phyloP scores from a whole-genome alignment of 1,284 basidiomycete species.

The Puccinia coronata region DNA sequence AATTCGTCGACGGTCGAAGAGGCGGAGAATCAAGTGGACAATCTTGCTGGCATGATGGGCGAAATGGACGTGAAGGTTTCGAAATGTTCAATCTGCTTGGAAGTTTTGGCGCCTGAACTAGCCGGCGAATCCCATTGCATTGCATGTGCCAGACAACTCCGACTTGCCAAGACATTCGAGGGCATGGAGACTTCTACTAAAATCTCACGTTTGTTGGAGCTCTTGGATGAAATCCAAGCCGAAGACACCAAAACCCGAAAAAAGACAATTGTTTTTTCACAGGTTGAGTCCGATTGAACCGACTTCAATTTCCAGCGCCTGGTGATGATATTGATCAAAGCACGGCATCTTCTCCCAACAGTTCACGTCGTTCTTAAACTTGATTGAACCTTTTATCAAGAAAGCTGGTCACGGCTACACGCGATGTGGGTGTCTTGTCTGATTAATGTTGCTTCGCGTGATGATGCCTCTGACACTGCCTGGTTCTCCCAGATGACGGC shows the following conservation, averaged over 20 bases:
- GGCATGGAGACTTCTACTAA: constrained; percentile 54
- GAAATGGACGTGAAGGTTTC: background rate
- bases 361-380: constrained; percentile 58
- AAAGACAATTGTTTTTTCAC: constrained; percentile 57
- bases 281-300: constrained; percentile 38
- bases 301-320: background rate
- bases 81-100: constrained; percentile 28
- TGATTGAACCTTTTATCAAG: constrained; percentile 56
- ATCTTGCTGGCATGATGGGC: constrained; percentile 24
- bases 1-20: constrained; percentile 16
- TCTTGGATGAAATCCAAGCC: constrained; percentile 53
- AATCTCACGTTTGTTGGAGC: constrained; percentile 54
- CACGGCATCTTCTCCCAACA: constrained; percentile 48
- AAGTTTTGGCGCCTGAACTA: constrained; percentile 1
- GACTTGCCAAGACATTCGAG: constrained; percentile 22
- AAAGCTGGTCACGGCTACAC: constrained; percentile 53
- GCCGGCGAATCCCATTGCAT: constrained; percentile 1
- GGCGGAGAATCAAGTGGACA: constrained; percentile 24
- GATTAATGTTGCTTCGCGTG: background rate
- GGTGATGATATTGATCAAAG: background rate
- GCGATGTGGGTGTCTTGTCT: constrained; percentile 52
- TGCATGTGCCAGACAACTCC: constrained; percentile 22
- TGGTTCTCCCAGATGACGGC: constrained; percentile 38
- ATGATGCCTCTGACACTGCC: background rate
- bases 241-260: constrained; percentile 20